phyloP scores from a whole-genome alignment of 371 early-diverging fungal species.

The Chytridiales sp. region DNA sequence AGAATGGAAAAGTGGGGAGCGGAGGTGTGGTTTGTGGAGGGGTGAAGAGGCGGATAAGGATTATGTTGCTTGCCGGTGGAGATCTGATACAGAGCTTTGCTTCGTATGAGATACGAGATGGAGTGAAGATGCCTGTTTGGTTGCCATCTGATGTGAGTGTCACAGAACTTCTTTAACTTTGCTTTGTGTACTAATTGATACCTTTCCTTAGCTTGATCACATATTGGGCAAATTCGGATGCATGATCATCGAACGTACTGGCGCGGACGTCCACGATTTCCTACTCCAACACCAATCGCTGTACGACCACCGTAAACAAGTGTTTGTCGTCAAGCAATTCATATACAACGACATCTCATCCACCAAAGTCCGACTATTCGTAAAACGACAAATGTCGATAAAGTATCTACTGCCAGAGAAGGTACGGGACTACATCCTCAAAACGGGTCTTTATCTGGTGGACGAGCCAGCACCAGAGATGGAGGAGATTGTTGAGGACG shows the following conservation, averaged over 20 bases:
- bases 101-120: slow-evolving; percentile 60
- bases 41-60: slow-evolving; percentile 65
- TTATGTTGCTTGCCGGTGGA: slow-evolving; percentile 94
- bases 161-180: neutral
- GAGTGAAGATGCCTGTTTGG: slow-evolving; percentile 67
- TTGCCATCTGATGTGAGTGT: slow-evolving; percentile 79
- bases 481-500: slow-evolving; percentile 16
- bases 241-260: slow-evolving; percentile 92
- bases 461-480: slow-evolving; percentile 52
- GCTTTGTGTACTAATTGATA: neutral
- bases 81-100: slow-evolving; percentile 96
- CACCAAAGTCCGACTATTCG: slow-evolving; percentile 90
- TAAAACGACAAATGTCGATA: slow-evolving; percentile 91
- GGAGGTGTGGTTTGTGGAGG: slow-evolving; percentile 9
- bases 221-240: slow-evolving; percentile 94
- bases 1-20: slow-evolving; percentile 7
- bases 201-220: slow-evolving; percentile 72
- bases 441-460: slow-evolving; percentile 72
- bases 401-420: slow-evolving; percentile 91
- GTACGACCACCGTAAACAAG: slow-evolving; percentile 88
- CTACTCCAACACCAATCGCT: slow-evolving; percentile 85
- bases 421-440: slow-evolving; percentile 89
- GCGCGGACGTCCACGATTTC: slow-evolving; percentile 90
- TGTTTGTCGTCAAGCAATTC: slow-evolving; percentile 90
- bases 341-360: slow-evolving; percentile 96